Evolutionary conservation across 371 early-diverging fungal species (phyloP).

Genomic region (Conidiobolus incongruus): DNA sequence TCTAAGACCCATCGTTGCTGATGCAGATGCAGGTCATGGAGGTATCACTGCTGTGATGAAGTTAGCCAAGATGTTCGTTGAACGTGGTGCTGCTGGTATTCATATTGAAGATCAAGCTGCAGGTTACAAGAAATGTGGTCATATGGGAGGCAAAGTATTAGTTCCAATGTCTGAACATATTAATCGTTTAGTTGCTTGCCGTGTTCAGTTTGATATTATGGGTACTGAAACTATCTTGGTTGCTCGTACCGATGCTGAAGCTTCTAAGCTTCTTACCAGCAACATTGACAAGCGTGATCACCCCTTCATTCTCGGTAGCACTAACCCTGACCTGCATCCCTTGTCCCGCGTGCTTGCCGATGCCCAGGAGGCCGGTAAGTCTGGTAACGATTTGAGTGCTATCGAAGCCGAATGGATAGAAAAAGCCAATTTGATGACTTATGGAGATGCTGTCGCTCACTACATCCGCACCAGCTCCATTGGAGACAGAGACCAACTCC

Average conservation of each 20-base stretch:
- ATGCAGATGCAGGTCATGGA: slow-evolving; percentile 94
- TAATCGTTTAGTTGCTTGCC: slow-evolving; percentile 85
- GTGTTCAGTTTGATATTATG: slow-evolving; percentile 96
- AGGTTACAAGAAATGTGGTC: slow-evolving; percentile 95
- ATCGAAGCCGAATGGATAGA: slow-evolving; percentile 79
- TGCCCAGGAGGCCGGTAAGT: slow-evolving; percentile 49
- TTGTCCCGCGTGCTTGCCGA: slow-evolving; percentile 55
- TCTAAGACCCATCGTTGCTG: slow-evolving; percentile 90
- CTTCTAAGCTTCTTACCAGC: slow-evolving; percentile 85
- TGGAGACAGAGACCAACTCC: slow-evolving; percentile 11
- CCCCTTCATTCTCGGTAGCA: slow-evolving; percentile 80
- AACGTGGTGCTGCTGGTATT: slow-evolving; percentile 77
- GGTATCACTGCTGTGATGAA: slow-evolving; percentile 84
- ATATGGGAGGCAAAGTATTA: slow-evolving; percentile 97
- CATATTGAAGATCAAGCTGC: slow-evolving; percentile 92
- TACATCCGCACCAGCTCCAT: slow-evolving; percentile 32
- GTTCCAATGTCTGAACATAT: slow-evolving; percentile 95
- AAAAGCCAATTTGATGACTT: slow-evolving; percentile 66
- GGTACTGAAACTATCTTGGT: slow-evolving; percentile 87
- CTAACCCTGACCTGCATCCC: slow-evolving; percentile 50
- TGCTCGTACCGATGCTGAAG: slow-evolving; percentile 94
- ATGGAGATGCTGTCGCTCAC: slow-evolving; percentile 58
- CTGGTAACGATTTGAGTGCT: slow-evolving; percentile 51
- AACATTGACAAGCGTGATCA: slow-evolving; percentile 95
- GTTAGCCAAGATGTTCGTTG: slow-evolving; percentile 83